Percentiles rank a stretch among this genome's conserved stretches.
These are phyloP conservation scores for Primulina tabacum DNA, from an alignment of 257 asterid genomes.

Conservation along the genomic window DNA sequence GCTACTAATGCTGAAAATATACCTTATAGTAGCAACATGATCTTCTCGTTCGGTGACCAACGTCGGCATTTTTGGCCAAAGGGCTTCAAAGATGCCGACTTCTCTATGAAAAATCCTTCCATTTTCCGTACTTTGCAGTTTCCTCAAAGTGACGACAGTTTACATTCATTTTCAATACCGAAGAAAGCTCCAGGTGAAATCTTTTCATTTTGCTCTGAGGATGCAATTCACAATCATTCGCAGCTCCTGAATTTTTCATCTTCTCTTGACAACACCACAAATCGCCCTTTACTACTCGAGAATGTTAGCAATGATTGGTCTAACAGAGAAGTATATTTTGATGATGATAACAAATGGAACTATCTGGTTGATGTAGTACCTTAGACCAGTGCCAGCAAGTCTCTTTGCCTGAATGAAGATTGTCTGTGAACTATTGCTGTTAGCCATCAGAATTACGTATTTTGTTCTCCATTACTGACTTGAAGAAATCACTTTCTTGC, in stretches of 20 bases:
- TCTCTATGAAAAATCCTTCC: conserved; percentile 27
- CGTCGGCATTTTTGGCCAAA: conserved; percentile 33
- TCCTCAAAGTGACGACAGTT: conserved; percentile 32
- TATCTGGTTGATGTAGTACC: conserved; percentile 22
- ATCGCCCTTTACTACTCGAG: conserved; percentile 39
- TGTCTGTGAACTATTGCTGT: not conserved
- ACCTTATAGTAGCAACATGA: conserved; percentile 22
- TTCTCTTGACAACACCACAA: conserved; percentile 30
- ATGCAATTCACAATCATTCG: conserved; percentile 21
- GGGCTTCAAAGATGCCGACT: conserved; percentile 32
- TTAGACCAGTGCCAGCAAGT: conserved; percentile 2
- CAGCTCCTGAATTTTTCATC: conserved; percentile 30
- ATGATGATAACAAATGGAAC: conserved; percentile 34
- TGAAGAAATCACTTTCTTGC: too few species aligned
- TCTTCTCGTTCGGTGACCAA: conserved; percentile 30
- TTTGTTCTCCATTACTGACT: too few species aligned
- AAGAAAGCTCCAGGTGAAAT: conserved; percentile 30
- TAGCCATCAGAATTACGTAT: too few species aligned
- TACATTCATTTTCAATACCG: conserved; percentile 21
- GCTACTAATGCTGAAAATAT: conserved; percentile 25
- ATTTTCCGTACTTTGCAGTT: conserved; percentile 28
- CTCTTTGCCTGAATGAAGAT: conserved; percentile 5
- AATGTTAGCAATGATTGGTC: conserved; percentile 33
- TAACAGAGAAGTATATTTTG: conserved; percentile 29
- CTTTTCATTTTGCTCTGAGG: conserved; percentile 25